phyloP scores from a whole-genome alignment of 371 early-diverging fungal genomes.

The Mortierella sp. region DNA sequence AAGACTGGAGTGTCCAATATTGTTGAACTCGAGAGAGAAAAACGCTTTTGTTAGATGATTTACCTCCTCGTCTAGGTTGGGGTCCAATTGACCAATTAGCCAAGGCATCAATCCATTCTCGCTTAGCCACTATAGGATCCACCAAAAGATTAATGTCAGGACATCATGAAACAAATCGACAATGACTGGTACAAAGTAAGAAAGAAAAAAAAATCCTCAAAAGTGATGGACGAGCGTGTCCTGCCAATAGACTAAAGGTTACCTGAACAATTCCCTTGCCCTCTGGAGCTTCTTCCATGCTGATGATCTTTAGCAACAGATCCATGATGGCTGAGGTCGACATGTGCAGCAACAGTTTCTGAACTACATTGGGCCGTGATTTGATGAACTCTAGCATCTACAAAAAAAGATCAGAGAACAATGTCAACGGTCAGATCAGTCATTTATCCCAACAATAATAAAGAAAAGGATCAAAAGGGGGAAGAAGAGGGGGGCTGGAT shows the following conservation, averaged over 20 bases:
- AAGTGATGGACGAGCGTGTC: background rate
- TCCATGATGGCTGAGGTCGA: constrained; percentile 86
- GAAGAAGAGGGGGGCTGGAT: no score
- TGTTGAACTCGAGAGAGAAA: background rate
- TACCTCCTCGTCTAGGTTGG: constrained; percentile 69
- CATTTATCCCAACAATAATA: no score
- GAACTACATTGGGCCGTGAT: constrained; percentile 53
- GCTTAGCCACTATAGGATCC: constrained; percentile 79
- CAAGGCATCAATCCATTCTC: constrained; percentile 72
- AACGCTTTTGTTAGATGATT: constrained; percentile 26
- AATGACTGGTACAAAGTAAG: background rate
- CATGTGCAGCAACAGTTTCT: constrained; percentile 74
- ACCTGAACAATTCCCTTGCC: constrained; percentile 78
- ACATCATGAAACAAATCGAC: no score
- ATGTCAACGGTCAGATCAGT: no score
- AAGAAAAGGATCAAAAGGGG: no score
- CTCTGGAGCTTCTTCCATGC: constrained; percentile 84
- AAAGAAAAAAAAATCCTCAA: background rate
- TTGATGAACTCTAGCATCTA: constrained; percentile 73
- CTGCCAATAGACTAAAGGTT: background rate
- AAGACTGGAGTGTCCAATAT: no score
- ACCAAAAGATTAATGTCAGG: background rate
- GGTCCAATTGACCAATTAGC: constrained; percentile 79
- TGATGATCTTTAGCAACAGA: constrained; percentile 85
- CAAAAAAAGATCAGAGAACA: background rate